These are phyloP conservation scores for Penicillium sp. DNA, from an alignment of 2,329 filamentous ascomycete species.

Conservation along the genomic window DNA sequence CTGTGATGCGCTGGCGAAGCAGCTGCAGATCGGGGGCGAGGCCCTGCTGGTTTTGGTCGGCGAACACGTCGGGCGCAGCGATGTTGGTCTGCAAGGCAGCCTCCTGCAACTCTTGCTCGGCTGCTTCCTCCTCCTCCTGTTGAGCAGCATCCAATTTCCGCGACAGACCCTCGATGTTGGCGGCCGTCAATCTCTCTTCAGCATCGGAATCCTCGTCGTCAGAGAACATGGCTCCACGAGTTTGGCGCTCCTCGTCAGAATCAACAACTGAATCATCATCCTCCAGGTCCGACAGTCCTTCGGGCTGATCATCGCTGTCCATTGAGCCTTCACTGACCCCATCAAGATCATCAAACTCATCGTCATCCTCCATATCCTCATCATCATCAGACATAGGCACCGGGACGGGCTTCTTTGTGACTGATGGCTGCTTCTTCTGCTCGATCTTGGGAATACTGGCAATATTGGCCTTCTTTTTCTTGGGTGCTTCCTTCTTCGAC, in stretches of 20 bases:
- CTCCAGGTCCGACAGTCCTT: conserved; percentile 56
- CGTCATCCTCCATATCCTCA: conserved; percentile 40
- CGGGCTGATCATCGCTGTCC: conserved; percentile 50
- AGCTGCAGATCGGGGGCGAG: conserved; percentile 88
- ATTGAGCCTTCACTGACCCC: conserved; percentile 46
- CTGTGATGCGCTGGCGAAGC: conserved; percentile 82
- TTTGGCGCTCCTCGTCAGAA: conserved; percentile 64
- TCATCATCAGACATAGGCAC: conserved; percentile 32
- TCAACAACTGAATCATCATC: conserved; percentile 60
- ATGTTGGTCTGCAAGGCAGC: conserved; percentile 92
- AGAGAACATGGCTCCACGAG: conserved; percentile 76
- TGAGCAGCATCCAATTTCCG: conserved; percentile 76
- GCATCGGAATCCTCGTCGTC: conserved; percentile 89
- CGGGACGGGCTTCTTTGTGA: conserved; percentile 20
- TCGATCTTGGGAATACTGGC: conserved; percentile 6
- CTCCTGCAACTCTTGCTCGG: conserved; percentile 81
- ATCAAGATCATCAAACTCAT: conserved; percentile 50
- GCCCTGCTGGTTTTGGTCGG: conserved; percentile 59
- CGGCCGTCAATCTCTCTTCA: conserved; percentile 87
- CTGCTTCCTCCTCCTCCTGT: conserved; percentile 76
- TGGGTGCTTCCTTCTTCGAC: conserved; percentile 39
- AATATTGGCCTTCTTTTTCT: conserved; percentile 42
- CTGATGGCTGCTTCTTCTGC: conserved; percentile 29
- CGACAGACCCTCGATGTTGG: conserved; percentile 92
- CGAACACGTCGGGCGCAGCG: conserved; percentile 65